Evolutionary conservation across 129 eudicot species (phyloP), one percentile per base, ranked within the genome.

Genomic region (Flaveria ramosissima): DNA sequence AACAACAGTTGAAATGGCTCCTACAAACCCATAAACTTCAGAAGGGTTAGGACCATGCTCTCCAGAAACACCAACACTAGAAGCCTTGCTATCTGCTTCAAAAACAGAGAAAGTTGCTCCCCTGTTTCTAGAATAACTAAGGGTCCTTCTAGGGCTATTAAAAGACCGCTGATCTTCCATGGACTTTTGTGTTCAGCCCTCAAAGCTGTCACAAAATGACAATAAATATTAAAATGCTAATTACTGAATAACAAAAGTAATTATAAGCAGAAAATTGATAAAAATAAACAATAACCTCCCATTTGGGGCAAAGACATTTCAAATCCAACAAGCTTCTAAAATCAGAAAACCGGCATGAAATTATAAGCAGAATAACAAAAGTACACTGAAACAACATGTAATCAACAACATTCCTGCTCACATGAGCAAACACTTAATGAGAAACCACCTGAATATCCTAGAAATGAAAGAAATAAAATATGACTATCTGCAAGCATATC

Each of bases 1-100:
- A 71, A 91, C 96, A 76, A 87, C 90, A 21, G 93, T 91, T 26
- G 98, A 85, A 70, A 94, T 91, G 60, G 96, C 90, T 23, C 98
- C 98, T 19, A 91, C 98, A 73, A 94, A 94, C 1, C 98, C 98
- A 57, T 94, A 94, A 68, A 94, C 98, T 86, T 94, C 98, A 2
- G 93, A 86, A 42, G 88, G 91, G 57, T 91, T 94, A 39, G 97
- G 96, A 68, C 98, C 98, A 21, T 77, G 91, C 57, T 90, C 89
- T 55, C 96, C 89, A 20, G 96, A 92, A 41, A 84, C 77, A 64
- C 88, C 91, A 62, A 87, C 81, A 17, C 83, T 83, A 17, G 96
- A 77, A 82, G 85, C 74, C 60, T 79, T 83, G 55, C 84, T 84
- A 51, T 90, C 92, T 9, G 79, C 78, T 57, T 86, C 91, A n/a